phyloP scores from a whole-genome alignment of 2,329 filamentous ascomycete genomes.

The Phaeosphaeriaceae sp. region DNA sequence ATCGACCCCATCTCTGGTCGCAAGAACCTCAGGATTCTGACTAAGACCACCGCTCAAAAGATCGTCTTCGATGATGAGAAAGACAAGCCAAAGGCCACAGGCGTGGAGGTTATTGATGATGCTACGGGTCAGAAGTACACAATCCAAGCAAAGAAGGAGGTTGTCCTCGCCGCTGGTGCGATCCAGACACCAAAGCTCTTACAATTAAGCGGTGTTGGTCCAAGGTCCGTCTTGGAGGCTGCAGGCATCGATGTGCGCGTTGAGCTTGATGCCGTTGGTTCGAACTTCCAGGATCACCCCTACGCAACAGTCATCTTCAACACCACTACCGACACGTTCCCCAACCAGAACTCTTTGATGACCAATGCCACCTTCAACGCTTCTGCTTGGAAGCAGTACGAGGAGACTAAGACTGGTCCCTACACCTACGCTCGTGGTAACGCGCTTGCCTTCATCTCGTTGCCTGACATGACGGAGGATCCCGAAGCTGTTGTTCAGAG shows the following conservation, averaged over 20 bases:
- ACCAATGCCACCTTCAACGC: conserved; percentile 45
- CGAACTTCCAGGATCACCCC: conserved; percentile 46
- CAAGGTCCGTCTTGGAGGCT: conserved; percentile 35
- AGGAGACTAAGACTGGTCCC: conserved; percentile 41
- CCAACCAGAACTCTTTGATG: conserved; percentile 28
- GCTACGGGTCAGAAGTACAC: conserved; percentile 17
- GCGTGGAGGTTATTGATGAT: conserved; percentile 28
- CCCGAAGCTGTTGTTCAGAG: conserved; percentile 8
- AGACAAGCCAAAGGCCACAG: conserved; percentile 23
- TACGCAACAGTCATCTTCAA: conserved; percentile 31
- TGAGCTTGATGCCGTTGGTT: conserved; percentile 40
- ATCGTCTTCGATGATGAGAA: conserved; percentile 25
- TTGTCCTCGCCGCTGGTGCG: conserved; percentile 67
- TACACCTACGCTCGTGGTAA: conserved; percentile 35
- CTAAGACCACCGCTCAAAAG: conserved; percentile 27
- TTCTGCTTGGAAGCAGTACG: conserved; percentile 39
- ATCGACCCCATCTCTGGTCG: conserved; percentile 36
- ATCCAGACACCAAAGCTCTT: conserved; percentile 64
- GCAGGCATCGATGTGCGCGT: conserved; percentile 35
- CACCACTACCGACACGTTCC: conserved; percentile 29
- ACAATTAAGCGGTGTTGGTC: conserved; percentile 43
- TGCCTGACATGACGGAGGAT: conserved; percentile 26
- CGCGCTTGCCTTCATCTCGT: conserved; percentile 32
- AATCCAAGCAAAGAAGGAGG: conserved; percentile 54
- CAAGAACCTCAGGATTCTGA: conserved; percentile 36